Percentiles rank a stretch among this genome's conserved stretches.
Conservation (phyloP, 805 yeast species). For the Sungouiozyma ichnusensis region DNA sequence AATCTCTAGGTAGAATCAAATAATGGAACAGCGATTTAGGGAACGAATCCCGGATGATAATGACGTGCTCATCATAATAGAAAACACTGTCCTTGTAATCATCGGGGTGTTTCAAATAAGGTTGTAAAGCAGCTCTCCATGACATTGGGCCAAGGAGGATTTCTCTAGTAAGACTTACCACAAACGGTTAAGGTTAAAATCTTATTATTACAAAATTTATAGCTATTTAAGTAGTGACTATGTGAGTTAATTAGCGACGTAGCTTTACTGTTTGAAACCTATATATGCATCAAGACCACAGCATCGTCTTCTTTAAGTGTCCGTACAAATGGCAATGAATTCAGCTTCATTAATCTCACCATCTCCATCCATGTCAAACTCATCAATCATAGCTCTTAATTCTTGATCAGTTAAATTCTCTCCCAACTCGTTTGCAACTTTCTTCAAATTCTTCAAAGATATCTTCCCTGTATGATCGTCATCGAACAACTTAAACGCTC, state of each 20-base stretch:
- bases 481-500: slow-evolving; percentile 86
- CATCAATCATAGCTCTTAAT: slow-evolving; percentile 92
- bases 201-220: no score
- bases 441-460: slow-evolving; percentile 65
- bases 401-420: slow-evolving; percentile 90
- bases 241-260: no score
- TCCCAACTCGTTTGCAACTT: slow-evolving; percentile 87
- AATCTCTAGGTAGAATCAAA: slow-evolving; percentile 47
- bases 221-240: no score
- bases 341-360: slow-evolving; percentile 91
- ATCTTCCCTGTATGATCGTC: slow-evolving; percentile 83
- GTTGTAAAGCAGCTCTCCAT: slow-evolving; percentile 38
- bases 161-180: no score
- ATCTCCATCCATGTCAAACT: slow-evolving; percentile 91
- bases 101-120: slow-evolving; percentile 41
- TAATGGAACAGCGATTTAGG: slow-evolving; percentile 57
- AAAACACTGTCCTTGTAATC: slow-evolving; percentile 31
- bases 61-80: slow-evolving; percentile 40
- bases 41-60: slow-evolving; percentile 48
- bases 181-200: no score
- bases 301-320: no score
- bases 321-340: slow-evolving; percentile 80
- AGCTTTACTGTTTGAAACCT: no score
- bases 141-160: no score
- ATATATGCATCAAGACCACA: no score